Evolutionary conservation across 2,329 filamentous ascomycete genomes (phyloP), one percentile per base, ranked within the genome.

Genomic region (Thermomyces lanuginosus): DNA sequence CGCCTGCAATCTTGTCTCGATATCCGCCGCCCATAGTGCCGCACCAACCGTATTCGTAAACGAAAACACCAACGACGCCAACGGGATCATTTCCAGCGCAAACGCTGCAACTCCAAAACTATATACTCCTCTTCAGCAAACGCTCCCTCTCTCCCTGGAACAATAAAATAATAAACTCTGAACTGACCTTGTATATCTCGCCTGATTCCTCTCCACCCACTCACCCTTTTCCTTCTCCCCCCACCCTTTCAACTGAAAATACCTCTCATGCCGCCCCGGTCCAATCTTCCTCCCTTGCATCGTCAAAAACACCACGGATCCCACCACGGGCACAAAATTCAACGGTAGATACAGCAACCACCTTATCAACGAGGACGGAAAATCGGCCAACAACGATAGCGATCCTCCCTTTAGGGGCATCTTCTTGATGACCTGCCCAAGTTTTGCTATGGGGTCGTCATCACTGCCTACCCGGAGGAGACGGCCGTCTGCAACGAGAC

Each of bases 11-110:
- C n/a, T n/a, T n/a, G 51, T 56, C 50, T 91, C 82, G 32, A 91
- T 69, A 49, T 91, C 83, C 10, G 81, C 79, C 21, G 86, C 84
- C 83, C 83, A 93, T n/a, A 95, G 58, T 5, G 86, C 86, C 28
- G 84, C 86, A 5, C 83, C 86, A 32, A 92, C 82, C 1, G 80
- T 77, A 50, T 92, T 93, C 9, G 83, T 92, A 50, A 91, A 93
- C 1, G 77, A 67, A 45, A 92, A 92, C 34, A 86, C 64, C 28
- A 92, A 76, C 4, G 79, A 84, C 5, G 66, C 71, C 34, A 93
- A 58, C 0, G 86, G 86, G 2, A 93, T 56, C 61, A 92, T 76
- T 48, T 93, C 83, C 3, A 93, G 63, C 1, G 89, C 54, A 24
- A 79, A 81, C 4, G 82, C 76, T 2, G 80, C 69, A 31, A 92